Conservation (phyloP, 805 yeast genomes). For the Alloascoidea hylecoeti region DNA sequence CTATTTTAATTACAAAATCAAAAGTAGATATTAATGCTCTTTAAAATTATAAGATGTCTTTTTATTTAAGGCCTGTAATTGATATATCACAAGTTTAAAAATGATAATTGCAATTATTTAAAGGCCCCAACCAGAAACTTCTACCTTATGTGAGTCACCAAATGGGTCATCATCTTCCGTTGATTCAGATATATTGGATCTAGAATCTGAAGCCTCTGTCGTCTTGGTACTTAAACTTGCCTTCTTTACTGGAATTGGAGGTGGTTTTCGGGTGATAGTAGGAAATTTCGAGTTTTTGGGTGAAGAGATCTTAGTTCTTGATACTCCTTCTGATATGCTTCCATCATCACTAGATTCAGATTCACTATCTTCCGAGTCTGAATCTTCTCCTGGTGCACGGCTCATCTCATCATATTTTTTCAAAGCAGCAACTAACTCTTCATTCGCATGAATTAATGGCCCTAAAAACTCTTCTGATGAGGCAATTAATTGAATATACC, state of each 20-base stretch:
- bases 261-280: background rate
- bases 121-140: conserved; percentile 1
- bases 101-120: too few species aligned
- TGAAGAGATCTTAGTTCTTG: background rate
- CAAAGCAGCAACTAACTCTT: conserved; percentile 67
- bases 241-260: background rate
- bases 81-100: too few species aligned
- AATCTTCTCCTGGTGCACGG: conserved; percentile 23
- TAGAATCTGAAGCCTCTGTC: background rate
- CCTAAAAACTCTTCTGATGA: conserved; percentile 82
- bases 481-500: conserved; percentile 64
- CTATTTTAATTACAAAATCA: too few species aligned
- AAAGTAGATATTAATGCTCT: too few species aligned
- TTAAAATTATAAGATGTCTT: too few species aligned
- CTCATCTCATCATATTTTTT: conserved; percentile 50
- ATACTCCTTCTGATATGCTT: background rate
- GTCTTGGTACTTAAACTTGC: background rate
- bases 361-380: conserved; percentile 19
- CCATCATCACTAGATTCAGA: background rate
- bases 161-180: background rate
- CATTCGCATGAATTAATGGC: conserved; percentile 80
- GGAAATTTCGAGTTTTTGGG: background rate
- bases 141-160: conserved; percentile 1
- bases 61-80: too few species aligned
- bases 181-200: background rate